Base-by-base conservation (phyloP, 345 rosid species). In the Eucalyptus regnans region DNA sequence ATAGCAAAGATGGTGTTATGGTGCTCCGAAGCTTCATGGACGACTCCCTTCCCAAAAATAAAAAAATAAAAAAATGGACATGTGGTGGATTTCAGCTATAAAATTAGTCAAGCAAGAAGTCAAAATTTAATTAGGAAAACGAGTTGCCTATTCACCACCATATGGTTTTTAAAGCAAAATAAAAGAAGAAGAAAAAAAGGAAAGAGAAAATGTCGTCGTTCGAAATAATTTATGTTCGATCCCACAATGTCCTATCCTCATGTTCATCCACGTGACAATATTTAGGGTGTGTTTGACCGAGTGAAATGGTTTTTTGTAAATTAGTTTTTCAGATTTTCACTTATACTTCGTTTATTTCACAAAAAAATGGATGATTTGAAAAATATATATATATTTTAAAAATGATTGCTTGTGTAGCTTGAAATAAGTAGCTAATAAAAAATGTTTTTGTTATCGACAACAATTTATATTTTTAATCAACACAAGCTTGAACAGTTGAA, bases 331-430 rank as follows among this genome's bases (percentile, higher is more conserved):
- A 4, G 2, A 10, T 6, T n/a, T 64, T 37, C 7, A 37, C 8
- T 37, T 76, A 56, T 23, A 56, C 13, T 56, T 56, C 0, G 6
- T 56, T 56, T 56, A 56, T 56, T 56, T 56, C 0, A 0, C 1
- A 23, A 18, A 51, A 51, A 22, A 56, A 23, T 0, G 3, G 3
- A 56, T 9, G 12, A 23, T 23, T 22, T 56, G 12, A 9, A 56
- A 56, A 22, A 1, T 43, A 33, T 33, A 33, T 33, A 33, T 33
- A 33, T 33, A 2, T 33, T 33, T 33, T 33, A 8, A 56, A 56
- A 22, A 1, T 43, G 2, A 1, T 22, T 23, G 12, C 29, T 56
- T 56, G 27, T 56, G 2, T 23, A 56, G 29, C 29, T 56, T 23
- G 29, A 23, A 56, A 56, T 56, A 0, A 56, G 11, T 56, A 56